Evolutionary conservation across 345 rosid species (phyloP), one percentile per base, ranked within the genome.

Genomic region (Draba incana): DNA sequence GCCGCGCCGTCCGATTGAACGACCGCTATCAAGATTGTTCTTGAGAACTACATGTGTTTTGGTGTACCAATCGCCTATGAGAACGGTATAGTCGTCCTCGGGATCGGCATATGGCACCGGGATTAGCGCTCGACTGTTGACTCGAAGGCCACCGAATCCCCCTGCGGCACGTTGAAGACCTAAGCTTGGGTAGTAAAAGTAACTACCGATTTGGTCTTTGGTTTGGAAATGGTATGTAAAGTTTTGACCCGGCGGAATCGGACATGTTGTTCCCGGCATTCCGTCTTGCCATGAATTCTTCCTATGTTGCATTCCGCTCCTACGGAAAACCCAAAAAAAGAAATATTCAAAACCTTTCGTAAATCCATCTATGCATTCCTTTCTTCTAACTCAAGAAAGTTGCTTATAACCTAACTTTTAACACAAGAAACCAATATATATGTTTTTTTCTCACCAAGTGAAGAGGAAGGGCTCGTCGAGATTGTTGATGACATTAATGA

Each of bases 211-310:
- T 76, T 89, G 91, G 72, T 89, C 96, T 81, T 89, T 89, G 48
- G 82, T 83, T 76, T 89, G 96, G 41, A 89, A 86, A 52, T 68
- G 80, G 74, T 87, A 89, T 8, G 91, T 85, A 83, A 85, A 83
- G 81, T 89, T 89, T 44, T 63, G 48, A n/a, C 96, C 96, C 0
- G 96, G 89, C 51, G 88, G 89, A 64, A 89, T 87, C 2, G 91
- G 93, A 67, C 96, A 89, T 71, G 84, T 87, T 14, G 96, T 89
- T 50, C 96, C 96, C 6, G 80, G 84, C 9, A 87, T 86, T 47
- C 96, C 96, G 39, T 89, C 96, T 66, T 87, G 91, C 91, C 93
- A 89, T 8, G 87, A 83, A 73, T 89, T 87, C 58, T 90, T 81
- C 74, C 84, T 83, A 81, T 87, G 96, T 75, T 89, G 91, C 55